These are phyloP conservation scores for Populus trichocarpa DNA, from an alignment of 441 rosid genomes.

Conservation along the genomic window DNA sequence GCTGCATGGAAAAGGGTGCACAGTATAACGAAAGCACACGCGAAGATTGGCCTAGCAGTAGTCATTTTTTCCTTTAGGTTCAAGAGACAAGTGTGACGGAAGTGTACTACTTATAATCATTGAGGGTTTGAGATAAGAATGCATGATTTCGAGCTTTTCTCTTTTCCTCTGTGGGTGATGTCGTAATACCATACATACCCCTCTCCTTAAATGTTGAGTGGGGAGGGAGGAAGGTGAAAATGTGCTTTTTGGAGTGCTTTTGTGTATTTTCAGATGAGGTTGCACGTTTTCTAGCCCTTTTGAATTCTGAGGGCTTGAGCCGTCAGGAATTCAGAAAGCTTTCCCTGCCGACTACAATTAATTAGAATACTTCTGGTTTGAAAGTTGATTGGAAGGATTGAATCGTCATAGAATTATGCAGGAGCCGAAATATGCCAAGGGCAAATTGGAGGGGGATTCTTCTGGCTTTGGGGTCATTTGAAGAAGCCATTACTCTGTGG, in stretches of 20 bases:
- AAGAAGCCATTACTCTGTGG: no score
- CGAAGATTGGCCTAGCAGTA: neutral
- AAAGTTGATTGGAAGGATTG: no score
- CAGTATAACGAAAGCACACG: slow-evolving; percentile 17
- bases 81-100: neutral
- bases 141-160: neutral
- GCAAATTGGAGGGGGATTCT: no score
- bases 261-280: neutral
- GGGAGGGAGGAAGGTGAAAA: neutral
- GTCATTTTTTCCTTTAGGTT: slow-evolving; percentile 26
- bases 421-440: no score
- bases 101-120: neutral
- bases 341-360: no score
- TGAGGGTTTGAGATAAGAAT: neutral
- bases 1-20: slow-evolving; percentile 26
- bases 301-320: neutral
- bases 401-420: no score
- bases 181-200: neutral
- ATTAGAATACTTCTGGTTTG: neutral
- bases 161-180: neutral
- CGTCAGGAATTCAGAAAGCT: no score
- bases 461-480: no score
- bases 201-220: neutral
- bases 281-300: neutral
- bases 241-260: neutral